These are phyloP conservation scores for Urtica urens DNA, from an alignment of 306 rosid species.

Conservation along the genomic window DNA sequence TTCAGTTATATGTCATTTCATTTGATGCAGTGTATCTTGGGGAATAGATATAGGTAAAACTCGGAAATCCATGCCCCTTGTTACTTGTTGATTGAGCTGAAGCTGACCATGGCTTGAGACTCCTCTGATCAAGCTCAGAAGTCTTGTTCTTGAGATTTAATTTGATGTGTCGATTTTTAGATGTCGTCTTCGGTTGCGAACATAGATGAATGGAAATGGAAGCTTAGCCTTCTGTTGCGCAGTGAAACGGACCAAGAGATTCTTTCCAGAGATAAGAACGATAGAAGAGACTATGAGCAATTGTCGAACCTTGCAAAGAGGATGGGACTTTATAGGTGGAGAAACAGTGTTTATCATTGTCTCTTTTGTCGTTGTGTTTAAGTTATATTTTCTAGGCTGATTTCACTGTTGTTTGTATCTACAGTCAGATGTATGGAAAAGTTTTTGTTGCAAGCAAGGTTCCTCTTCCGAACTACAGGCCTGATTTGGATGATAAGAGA, in stretches of 20 bases:
- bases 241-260: slow-evolving; percentile 84
- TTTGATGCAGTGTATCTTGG: too few species aligned
- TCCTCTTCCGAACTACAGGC: slow-evolving; percentile 96
- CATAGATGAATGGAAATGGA: slow-evolving; percentile 99
- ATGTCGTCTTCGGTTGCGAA: slow-evolving; percentile 87
- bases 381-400: neutral
- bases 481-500: slow-evolving; percentile 96
- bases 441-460: slow-evolving; percentile 90
- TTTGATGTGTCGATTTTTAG: slow-evolving; percentile 27
- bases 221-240: slow-evolving; percentile 75
- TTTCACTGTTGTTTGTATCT: slow-evolving; percentile 11
- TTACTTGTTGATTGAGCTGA: too few species aligned
- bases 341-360: neutral
- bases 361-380: neutral
- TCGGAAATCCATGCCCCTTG: too few species aligned
- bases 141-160: too few species aligned
- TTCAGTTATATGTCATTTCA: too few species aligned
- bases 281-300: slow-evolving; percentile 92
- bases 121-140: too few species aligned
- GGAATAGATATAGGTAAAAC: too few species aligned
- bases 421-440: slow-evolving; percentile 76
- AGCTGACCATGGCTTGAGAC: too few species aligned
- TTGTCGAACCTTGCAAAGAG: slow-evolving; percentile 84
- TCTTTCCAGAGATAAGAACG: slow-evolving; percentile 73
- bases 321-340: slow-evolving; percentile 78